These are phyloP conservation scores for Pugionium cornutum DNA, from an alignment of 345 rosid genomes.

Conservation along the genomic window DNA sequence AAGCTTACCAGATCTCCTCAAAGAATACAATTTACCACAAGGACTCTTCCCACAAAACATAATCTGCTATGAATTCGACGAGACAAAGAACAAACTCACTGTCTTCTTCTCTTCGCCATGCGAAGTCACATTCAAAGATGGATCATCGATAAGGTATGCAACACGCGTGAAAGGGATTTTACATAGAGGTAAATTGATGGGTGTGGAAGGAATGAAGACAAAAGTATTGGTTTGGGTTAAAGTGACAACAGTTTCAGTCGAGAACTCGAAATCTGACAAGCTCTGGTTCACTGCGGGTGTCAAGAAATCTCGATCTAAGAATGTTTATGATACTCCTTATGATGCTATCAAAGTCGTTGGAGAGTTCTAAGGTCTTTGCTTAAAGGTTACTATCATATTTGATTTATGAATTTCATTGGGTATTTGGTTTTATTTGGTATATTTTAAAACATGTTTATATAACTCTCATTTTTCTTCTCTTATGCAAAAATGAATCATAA, in stretches of 20 bases:
- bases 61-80: conserved; percentile 87
- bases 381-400: no score
- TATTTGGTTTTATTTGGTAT: conserved; percentile 20
- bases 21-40: conserved; percentile 80
- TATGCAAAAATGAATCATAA: conserved; percentile 1
- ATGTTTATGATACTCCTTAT: conserved; percentile 60
- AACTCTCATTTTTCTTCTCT: not conserved
- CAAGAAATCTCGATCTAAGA: conserved; percentile 76
- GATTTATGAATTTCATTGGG: conserved; percentile 1
- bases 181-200: conserved; percentile 68
- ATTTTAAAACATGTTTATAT: conserved; percentile 8
- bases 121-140: conserved; percentile 84
- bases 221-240: conserved; percentile 93
- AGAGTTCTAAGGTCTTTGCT: conserved; percentile 55
- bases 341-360: conserved; percentile 64
- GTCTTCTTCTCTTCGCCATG: conserved; percentile 78
- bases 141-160: conserved; percentile 74
- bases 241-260: conserved; percentile 67
- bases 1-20: conserved; percentile 81
- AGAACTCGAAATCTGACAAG: conserved; percentile 81
- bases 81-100: conserved; percentile 71
- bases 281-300: conserved; percentile 95
- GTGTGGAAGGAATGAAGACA: conserved; percentile 95
- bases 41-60: conserved; percentile 92
- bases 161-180: conserved; percentile 81